A percentile compares a stretch with the other conserved stretches of the same genome.
phyloP scores from a whole-genome alignment of 176 grass and related monocot genomes.

The Musa itinerans region DNA sequence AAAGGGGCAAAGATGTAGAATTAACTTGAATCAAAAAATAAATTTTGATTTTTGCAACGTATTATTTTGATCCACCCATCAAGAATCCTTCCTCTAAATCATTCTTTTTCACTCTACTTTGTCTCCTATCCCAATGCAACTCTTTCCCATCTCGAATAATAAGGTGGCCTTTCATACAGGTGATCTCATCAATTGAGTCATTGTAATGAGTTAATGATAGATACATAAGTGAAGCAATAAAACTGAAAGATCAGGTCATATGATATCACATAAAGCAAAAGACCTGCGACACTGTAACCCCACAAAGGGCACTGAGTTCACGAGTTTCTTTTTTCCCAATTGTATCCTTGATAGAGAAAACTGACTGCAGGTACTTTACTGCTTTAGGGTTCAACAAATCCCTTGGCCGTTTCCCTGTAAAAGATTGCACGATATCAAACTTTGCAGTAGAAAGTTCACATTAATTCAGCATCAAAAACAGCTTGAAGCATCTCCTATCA shows the following conservation, averaged over 20 bases:
- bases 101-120: no score
- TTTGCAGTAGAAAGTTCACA: constrained; percentile 1
- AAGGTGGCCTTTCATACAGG: no score
- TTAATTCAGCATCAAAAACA: neutral
- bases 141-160: neutral
- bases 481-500: neutral
- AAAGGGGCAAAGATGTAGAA: no score
- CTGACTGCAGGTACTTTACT: constrained; percentile 74
- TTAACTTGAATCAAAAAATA: no score
- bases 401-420: constrained; percentile 76
- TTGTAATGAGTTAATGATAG: neutral
- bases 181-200: neutral
- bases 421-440: constrained; percentile 23
- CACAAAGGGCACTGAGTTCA: constrained; percentile 82
- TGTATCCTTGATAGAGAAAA: constrained; percentile 94
- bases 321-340: constrained; percentile 90
- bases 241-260: neutral
- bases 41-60: no score
- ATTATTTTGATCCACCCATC: no score
- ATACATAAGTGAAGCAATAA: neutral
- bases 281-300: constrained; percentile 77
- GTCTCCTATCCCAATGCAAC: no score
- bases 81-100: no score
- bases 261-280: constrained; percentile 3
- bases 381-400: constrained; percentile 95